Conservation (phyloP, 1,139 yeast genomes). For the Eremothecium sinecaudum region DNA sequence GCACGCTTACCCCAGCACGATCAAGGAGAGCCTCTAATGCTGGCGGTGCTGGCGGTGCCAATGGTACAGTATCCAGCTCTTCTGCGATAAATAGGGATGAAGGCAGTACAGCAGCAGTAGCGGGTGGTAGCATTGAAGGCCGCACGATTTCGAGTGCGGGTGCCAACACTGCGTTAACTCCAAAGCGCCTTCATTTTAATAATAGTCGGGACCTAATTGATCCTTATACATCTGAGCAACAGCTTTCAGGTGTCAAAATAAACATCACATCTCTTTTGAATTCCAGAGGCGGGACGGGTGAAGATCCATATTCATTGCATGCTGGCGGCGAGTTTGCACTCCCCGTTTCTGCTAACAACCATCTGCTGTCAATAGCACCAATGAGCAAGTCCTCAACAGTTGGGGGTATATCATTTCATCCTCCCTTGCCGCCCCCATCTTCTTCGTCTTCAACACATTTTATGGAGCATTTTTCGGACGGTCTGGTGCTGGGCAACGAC, state of each 20-base stretch:
- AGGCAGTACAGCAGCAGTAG: neutral
- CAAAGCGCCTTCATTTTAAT: conserved; percentile 20
- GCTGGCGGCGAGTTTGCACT: conserved; percentile 5
- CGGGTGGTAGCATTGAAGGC: conserved; percentile 5
- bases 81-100: neutral
- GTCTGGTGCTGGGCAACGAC: conserved; percentile 4
- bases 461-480: conserved; percentile 3
- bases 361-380: conserved; percentile 4
- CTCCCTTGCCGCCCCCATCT: conserved; percentile 1
- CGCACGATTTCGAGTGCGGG: conserved; percentile 5
- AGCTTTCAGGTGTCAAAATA: conserved; percentile 15
- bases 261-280: conserved; percentile 22
- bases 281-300: conserved; percentile 8
- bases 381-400: conserved; percentile 2
- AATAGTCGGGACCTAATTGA: conserved; percentile 18
- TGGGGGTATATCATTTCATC: conserved; percentile 1
- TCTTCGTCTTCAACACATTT: conserved; percentile 3
- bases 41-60: conserved; percentile 1
- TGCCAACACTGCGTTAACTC: conserved; percentile 15
- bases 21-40: neutral
- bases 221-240: conserved; percentile 15
- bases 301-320: conserved; percentile 3
- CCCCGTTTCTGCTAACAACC: conserved; percentile 2
- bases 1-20: neutral
- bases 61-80: conserved; percentile 2